Evolutionary conservation across 2,329 filamentous ascomycete genomes (phyloP).

Genomic region (Neoscytalidium dimidiatum): DNA sequence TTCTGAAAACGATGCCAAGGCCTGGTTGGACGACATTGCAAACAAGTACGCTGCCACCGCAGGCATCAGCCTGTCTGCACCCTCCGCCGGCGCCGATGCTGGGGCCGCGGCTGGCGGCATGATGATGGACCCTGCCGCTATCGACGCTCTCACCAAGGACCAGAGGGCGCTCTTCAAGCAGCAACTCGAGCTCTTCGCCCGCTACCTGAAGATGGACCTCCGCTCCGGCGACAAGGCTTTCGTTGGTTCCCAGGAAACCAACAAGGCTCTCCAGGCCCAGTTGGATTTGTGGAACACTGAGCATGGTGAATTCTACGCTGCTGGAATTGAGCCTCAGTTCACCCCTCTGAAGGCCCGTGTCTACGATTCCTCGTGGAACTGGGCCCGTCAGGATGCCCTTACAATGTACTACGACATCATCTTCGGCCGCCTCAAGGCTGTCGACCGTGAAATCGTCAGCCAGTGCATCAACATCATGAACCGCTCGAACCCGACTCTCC

Average conservation of each 20-base stretch:
- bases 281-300: slow-evolving; percentile 93
- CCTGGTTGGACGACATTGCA: slow-evolving; percentile 82
- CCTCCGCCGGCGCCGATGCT: slow-evolving; percentile 68
- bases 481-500: slow-evolving; percentile 88
- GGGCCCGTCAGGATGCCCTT: slow-evolving; percentile 94
- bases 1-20: slow-evolving; percentile 88
- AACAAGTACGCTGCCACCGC: slow-evolving; percentile 86
- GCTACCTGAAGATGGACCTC: slow-evolving; percentile 96
- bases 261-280: slow-evolving; percentile 86
- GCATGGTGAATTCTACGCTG: slow-evolving; percentile 94
- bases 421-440: slow-evolving; percentile 87
- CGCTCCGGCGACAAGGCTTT: slow-evolving; percentile 95
- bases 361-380: slow-evolving; percentile 99
- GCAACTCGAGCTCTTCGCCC: slow-evolving; percentile 89
- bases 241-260: slow-evolving; percentile 79
- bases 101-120: slow-evolving; percentile 78
- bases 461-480: slow-evolving; percentile 99
- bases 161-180: slow-evolving; percentile 97
- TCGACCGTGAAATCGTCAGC: slow-evolving; percentile 97
- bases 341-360: slow-evolving; percentile 90
- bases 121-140: slow-evolving; percentile 99
- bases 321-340: slow-evolving; percentile 92
- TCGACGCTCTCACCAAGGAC: slow-evolving; percentile 96
- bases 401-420: slow-evolving; percentile 99
- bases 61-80: slow-evolving; percentile 80